Evolutionary conservation across 108 stramenopile species (phyloP), one percentile per base, ranked within the genome.

Genomic region (Aurantiochytrium sp.): DNA sequence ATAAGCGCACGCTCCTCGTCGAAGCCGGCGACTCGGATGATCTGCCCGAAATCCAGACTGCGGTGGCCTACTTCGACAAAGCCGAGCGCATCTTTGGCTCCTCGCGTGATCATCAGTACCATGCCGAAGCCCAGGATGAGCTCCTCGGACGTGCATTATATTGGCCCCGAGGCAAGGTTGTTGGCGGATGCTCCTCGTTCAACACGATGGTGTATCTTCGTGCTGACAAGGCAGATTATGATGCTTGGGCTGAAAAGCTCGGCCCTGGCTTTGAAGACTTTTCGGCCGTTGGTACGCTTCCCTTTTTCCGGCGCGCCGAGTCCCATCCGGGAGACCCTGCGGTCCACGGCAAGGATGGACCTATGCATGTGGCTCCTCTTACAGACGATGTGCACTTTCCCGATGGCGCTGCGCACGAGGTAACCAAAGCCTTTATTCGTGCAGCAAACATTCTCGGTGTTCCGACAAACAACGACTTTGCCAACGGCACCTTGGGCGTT

Each of bases 21-120:
- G 91, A 91, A 72, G 90, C 89, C 55, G 91, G 91, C 12, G 71
- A 89, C 21, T n/a, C 88, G 10, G 90, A 91, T 42, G 90, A 89
- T 18, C 42, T 89, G 71, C 29, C 88, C 8, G 59, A 29, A 88
- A 18, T 23, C 87, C 89, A 89, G 44, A 87, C 87, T 44, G 88
- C 45, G 35, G 72, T 43, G 90, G 73, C 44, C 0, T 83, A 83
- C 3, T 83, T 91, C 5, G 60, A 71, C 45, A 72, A 88, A 58
- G 88, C 91, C 44, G 88, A 89, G 43, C 47, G 88, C 89, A 58
- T 91, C 87, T 10, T 29, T 42, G 69, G 88, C 29, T 72, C 88
- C 28, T 28, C 25, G 4, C 42, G 91, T 19, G 88, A 90, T 42
- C 29, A 55, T 6, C 88, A 21, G 29, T 16, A 91, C 35, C 60